Evolutionary conservation across 768 basidiomycete species (phyloP).

Genomic region (Tricholoma hemisulphureum): DNA sequence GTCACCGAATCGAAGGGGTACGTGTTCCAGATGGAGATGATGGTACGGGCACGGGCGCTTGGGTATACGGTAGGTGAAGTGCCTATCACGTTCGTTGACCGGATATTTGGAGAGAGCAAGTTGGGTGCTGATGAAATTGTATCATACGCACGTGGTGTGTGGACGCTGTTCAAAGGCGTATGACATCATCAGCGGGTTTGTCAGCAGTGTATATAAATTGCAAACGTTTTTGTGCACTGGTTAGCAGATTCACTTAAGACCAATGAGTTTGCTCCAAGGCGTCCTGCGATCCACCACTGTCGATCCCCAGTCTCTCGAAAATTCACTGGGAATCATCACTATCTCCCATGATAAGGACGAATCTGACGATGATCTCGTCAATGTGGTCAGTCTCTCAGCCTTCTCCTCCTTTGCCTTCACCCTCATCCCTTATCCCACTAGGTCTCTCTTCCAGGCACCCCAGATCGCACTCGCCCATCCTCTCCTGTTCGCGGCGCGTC

Average conservation of each 20-base stretch:
- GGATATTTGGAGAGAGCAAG: slow-evolving; percentile 92
- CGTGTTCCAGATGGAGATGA: slow-evolving; percentile 99
- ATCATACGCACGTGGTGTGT: slow-evolving; percentile 83
- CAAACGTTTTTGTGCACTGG: neutral
- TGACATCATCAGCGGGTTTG: slow-evolving; percentile 38
- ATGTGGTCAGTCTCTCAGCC: slow-evolving; percentile 52
- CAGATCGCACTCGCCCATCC: slow-evolving; percentile 59
- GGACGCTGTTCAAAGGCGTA: slow-evolving; percentile 72
- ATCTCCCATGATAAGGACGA: slow-evolving; percentile 46
- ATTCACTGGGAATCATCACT: slow-evolving; percentile 16
- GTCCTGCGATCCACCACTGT: slow-evolving; percentile 53
- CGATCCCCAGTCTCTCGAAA: slow-evolving; percentile 25
- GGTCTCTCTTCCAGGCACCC: slow-evolving; percentile 70
- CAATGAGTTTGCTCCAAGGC: slow-evolving; percentile 68
- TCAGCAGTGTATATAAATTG: slow-evolving; percentile 20
- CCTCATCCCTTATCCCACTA: slow-evolving; percentile 25
- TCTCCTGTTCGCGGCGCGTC: slow-evolving; percentile 52
- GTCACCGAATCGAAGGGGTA: slow-evolving; percentile 86
- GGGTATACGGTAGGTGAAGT: slow-evolving; percentile 89
- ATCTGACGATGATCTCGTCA: slow-evolving; percentile 69
- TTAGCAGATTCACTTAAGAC: slow-evolving; percentile 10
- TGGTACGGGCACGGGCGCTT: slow-evolving; percentile 81
- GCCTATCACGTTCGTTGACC: slow-evolving; percentile 92
- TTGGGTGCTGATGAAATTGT: slow-evolving; percentile 87
- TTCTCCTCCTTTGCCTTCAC: slow-evolving; percentile 5